These are phyloP conservation scores for Aspergillus nanangensis DNA, from an alignment of 495 filamentous ascomycete genomes.

Conservation along the genomic window DNA sequence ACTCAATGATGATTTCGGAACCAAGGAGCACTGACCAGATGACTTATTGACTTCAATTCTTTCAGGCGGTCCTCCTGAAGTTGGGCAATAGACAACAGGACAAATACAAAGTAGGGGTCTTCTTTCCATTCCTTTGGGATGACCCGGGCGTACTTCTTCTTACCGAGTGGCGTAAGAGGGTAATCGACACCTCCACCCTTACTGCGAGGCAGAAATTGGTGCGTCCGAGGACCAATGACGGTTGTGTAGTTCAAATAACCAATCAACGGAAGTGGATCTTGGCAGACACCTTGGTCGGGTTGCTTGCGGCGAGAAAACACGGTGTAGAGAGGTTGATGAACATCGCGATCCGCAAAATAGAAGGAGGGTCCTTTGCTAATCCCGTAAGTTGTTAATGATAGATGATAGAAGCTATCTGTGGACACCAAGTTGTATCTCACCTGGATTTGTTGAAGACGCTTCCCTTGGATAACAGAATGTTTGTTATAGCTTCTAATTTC, in stretches of 20 bases:
- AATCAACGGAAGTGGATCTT: conserved; percentile 2
- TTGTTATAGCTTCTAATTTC: conserved; percentile 1
- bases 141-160: conserved; percentile 4
- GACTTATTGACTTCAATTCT: conserved; percentile 1
- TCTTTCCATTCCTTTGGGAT: conserved; percentile 16
- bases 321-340: conserved; percentile 14
- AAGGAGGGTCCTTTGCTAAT: conserved; percentile 13
- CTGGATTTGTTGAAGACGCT: conserved; percentile 1
- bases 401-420: neutral
- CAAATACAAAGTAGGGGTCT: conserved; percentile 19
- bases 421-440: neutral
- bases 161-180: neutral
- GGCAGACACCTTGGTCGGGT: neutral
- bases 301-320: conserved; percentile 7
- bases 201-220: neutral
- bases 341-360: conserved; percentile 8
- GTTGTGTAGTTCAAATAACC: conserved; percentile 15
- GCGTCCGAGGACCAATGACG: neutral
- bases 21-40: conserved; percentile 8
- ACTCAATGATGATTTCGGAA: neutral
- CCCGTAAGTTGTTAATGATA: too few species aligned
- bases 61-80: conserved; percentile 8
- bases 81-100: conserved; percentile 19
- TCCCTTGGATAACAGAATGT: conserved; percentile 6
- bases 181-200: neutral